Evolutionary conservation across 192 early-diverging fungal species (phyloP).

Genomic region (Lobosporangium transversale): DNA sequence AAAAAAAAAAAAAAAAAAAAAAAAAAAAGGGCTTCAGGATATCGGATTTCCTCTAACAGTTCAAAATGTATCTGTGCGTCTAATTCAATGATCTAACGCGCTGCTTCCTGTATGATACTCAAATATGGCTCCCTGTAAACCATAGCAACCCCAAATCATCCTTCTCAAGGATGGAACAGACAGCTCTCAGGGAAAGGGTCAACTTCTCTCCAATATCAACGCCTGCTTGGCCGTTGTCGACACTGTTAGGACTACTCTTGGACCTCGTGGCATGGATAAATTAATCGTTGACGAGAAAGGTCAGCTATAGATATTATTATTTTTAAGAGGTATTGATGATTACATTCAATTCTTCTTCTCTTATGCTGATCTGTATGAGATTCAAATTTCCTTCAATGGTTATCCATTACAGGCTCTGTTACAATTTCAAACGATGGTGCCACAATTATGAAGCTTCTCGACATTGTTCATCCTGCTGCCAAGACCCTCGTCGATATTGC

Average conservation of each 20-base stretch:
- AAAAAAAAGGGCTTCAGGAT: too few species aligned
- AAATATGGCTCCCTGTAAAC: too few species aligned
- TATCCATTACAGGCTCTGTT: conserved; percentile 69
- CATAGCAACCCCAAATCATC: conserved; percentile 97
- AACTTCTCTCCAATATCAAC: conserved; percentile 98
- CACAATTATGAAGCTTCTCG: conserved; percentile 97
- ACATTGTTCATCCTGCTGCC: conserved; percentile 98
- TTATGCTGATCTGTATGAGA: too few species aligned
- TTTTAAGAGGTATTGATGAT: too few species aligned
- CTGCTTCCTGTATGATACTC: too few species aligned
- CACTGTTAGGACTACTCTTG: conserved; percentile 94
- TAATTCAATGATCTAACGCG: too few species aligned
- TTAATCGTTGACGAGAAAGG: conserved; percentile 94
- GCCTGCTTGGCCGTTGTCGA: conserved; percentile 96
- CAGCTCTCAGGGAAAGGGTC: conserved; percentile 96
- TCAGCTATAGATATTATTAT: too few species aligned
- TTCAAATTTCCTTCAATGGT: too few species aligned
- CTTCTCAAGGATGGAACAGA: conserved; percentile 99
- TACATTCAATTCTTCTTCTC: too few species aligned
- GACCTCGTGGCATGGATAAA: conserved; percentile 99
- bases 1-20: too few species aligned
- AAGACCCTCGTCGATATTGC: conserved; percentile 99
- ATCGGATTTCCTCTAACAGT: too few species aligned
- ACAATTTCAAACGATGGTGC: conserved; percentile 99
- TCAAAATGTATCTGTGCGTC: too few species aligned